Conservation (phyloP, 2,329 filamentous ascomycete genomes). For the Pestalotiopsis sp. region DNA sequence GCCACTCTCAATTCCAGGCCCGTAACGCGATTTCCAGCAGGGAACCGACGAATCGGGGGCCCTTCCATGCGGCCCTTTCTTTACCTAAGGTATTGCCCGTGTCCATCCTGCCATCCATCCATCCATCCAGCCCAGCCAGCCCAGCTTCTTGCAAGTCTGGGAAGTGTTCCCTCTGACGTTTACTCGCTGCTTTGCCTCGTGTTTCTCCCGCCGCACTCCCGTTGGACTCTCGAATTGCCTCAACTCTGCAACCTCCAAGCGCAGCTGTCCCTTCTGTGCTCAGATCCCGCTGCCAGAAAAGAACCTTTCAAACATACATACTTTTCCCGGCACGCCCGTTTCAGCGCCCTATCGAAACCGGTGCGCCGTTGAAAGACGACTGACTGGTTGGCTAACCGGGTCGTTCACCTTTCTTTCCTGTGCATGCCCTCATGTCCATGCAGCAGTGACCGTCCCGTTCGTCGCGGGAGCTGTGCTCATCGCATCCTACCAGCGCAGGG, state of each 20-base stretch:
- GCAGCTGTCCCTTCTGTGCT: background rate
- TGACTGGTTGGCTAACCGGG: background rate
- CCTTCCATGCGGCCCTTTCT: background rate
- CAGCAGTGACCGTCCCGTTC: background rate
- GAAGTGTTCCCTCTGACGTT: background rate
- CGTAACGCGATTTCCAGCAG: background rate
- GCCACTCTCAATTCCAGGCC: background rate
- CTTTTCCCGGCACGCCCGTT: background rate
- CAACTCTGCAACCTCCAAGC: background rate
- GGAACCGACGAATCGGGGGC: background rate
- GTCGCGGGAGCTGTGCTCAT: background rate
- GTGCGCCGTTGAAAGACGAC: conserved; percentile 1
- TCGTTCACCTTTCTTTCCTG: background rate
- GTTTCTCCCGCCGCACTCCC: background rate
- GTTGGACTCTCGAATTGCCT: background rate
- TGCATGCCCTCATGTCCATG: background rate
- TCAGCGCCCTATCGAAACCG: background rate
- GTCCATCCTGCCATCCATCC: background rate
- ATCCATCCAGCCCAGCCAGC: background rate
- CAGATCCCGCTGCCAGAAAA: conserved; percentile 7
- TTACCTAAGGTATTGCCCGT: background rate
- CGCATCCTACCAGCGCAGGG: background rate
- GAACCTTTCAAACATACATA: background rate
- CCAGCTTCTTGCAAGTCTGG: background rate
- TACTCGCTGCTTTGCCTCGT: background rate